phyloP scores from a whole-genome alignment of 2,329 filamentous ascomycete genomes.

The Alternaria conjuncta region DNA sequence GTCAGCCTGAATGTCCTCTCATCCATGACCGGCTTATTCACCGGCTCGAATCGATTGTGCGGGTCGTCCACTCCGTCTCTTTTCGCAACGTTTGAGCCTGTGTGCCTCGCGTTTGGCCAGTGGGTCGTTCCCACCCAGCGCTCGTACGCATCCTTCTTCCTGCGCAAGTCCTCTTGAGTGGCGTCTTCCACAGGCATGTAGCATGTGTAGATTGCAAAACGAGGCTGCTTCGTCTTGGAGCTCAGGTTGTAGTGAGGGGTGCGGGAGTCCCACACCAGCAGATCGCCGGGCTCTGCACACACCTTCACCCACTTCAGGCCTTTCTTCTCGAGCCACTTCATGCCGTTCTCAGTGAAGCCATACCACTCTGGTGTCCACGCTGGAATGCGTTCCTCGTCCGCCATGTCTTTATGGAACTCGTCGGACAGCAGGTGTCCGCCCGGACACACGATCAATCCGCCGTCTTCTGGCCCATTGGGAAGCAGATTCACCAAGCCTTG shows the following conservation, averaged over 20 bases:
- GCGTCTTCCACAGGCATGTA: conserved; percentile 47
- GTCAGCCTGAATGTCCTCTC: conserved; percentile 56
- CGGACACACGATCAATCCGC: conserved; percentile 46
- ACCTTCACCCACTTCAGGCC: conserved; percentile 52
- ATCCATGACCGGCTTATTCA: conserved; percentile 49
- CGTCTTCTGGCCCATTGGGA: conserved; percentile 47
- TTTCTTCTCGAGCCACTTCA: conserved; percentile 51
- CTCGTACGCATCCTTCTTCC: conserved; percentile 35
- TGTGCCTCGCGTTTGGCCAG: conserved; percentile 45
- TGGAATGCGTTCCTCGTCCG: conserved; percentile 35
- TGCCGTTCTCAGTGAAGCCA: conserved; percentile 41
- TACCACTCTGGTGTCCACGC: conserved; percentile 45
- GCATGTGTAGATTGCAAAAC: conserved; percentile 46
- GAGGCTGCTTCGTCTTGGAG: conserved; percentile 32
- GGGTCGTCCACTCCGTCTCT: conserved; percentile 39
- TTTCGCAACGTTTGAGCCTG: conserved; percentile 42
- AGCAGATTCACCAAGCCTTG: conserved; percentile 59
- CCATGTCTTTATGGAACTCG: conserved; percentile 37
- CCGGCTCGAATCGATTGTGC: conserved; percentile 48
- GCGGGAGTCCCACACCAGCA: conserved; percentile 53
- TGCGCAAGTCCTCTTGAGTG: conserved; percentile 40
- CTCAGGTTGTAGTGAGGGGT: conserved; percentile 47
- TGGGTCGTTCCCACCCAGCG: conserved; percentile 40
- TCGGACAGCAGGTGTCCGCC: conserved; percentile 40
- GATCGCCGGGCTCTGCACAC: conserved; percentile 52